A percentile compares a stretch with the other conserved stretches of the same genome.
phyloP scores from a whole-genome alignment of 805 yeast genomes.

The Blastobotrys terrestris region DNA sequence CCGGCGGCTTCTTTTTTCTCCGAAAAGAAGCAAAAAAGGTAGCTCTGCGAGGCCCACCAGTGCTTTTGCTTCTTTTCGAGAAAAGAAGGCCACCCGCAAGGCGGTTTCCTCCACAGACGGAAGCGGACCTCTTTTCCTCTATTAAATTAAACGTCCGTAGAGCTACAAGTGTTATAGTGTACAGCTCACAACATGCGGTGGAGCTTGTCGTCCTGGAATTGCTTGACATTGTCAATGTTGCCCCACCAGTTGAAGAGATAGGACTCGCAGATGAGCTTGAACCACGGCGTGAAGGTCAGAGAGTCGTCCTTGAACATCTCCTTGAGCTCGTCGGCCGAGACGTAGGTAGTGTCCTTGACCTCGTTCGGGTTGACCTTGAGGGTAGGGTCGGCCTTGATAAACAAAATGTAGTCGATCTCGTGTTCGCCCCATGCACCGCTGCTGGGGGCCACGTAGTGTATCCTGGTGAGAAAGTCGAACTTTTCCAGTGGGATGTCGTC shows the following conservation, averaged over 20 bases:
- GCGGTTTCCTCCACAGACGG: too few species aligned
- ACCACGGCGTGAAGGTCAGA: conserved; percentile 95
- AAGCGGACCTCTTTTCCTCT: too few species aligned
- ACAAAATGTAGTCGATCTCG: conserved; percentile 90
- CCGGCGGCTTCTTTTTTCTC: background rate
- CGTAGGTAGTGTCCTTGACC: conserved; percentile 76
- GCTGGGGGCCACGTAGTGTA: conserved; percentile 83
- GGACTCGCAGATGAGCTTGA: conserved; percentile 87
- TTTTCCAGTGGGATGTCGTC: conserved; percentile 53
- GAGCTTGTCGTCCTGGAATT: conserved; percentile 35
- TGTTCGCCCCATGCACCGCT: conserved; percentile 94
- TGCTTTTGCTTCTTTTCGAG: background rate
- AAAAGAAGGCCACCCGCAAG: background rate
- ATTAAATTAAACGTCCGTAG: background rate
- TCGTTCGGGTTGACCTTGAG: conserved; percentile 66
- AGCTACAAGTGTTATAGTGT: background rate
- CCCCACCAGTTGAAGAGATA: conserved; percentile 95
- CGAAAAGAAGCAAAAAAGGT: background rate
- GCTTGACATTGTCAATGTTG: conserved; percentile 51
- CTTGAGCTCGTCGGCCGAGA: conserved; percentile 58
- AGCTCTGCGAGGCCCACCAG: background rate
- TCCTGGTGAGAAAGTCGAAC: conserved; percentile 83
- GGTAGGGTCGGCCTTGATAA: conserved; percentile 53
- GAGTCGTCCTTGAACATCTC: conserved; percentile 63
- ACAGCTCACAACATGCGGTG: conserved; percentile 24